phyloP scores from a whole-genome alignment of 148 eudicot species.

The Pouteria glomerata region DNA sequence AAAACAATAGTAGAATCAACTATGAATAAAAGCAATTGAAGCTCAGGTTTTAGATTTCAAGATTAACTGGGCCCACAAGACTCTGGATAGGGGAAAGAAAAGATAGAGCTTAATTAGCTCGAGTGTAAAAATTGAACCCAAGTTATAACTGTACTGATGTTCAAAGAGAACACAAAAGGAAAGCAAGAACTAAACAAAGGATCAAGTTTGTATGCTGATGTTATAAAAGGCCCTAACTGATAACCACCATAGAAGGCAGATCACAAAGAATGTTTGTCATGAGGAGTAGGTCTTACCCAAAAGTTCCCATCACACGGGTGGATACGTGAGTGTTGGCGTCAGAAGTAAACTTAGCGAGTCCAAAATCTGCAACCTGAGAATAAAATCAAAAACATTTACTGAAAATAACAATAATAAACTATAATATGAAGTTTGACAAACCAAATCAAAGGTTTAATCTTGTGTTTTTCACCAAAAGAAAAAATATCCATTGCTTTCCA shows the following conservation, averaged over 20 bases:
- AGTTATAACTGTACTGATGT: neutral
- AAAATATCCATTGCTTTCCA: too few relatives aligned
- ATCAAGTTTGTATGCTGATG: neutral
- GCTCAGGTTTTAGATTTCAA: neutral
- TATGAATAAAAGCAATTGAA: neutral
- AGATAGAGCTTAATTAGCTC: neutral
- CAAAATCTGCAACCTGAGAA: slow-evolving; percentile 94
- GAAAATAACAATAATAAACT: neutral
- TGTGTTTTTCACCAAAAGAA: neutral
- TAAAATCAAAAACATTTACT: neutral
- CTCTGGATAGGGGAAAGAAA: neutral
- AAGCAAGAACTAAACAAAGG: neutral
- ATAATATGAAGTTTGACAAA: neutral
- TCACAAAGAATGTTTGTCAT: neutral
- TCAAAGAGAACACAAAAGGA: neutral
- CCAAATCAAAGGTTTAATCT: neutral
- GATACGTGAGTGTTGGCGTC: slow-evolving; percentile 89
- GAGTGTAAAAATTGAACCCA: neutral
- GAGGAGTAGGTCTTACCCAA: slow-evolving; percentile 56
- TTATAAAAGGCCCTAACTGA: neutral
- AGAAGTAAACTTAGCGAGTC: slow-evolving; percentile 82
- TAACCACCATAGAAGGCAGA: neutral
- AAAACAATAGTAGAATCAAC: neutral
- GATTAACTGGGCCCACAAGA: neutral
- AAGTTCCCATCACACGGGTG: slow-evolving; percentile 98